Conservation (phyloP, 2,329 filamentous ascomycete genomes). For the Colletotrichum lindemuthianum region DNA sequence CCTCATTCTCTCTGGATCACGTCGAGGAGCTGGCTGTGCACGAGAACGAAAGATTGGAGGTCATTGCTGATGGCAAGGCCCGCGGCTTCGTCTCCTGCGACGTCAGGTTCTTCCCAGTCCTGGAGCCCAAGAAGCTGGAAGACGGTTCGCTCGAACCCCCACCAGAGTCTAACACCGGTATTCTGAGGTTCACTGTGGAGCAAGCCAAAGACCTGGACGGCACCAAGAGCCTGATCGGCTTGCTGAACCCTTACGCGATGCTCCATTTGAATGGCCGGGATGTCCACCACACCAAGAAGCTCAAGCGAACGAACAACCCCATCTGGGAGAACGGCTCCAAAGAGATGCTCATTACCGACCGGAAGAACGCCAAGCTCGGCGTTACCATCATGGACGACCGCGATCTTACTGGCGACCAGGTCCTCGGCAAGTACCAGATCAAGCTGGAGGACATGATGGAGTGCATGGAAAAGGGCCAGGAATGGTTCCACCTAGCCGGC, state of each 20-base stretch:
- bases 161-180: constrained; percentile 92
- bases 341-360: constrained; percentile 94
- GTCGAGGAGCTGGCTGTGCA: constrained; percentile 80
- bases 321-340: constrained; percentile 95
- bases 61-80: constrained; percentile 84
- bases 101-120: constrained; percentile 93
- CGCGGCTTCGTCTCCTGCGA: constrained; percentile 84
- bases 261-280: constrained; percentile 93
- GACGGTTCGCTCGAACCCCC: constrained; percentile 83
- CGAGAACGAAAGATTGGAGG: constrained; percentile 86
- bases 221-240: constrained; percentile 89
- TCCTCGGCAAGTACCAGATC: constrained; percentile 93
- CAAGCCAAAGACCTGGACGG: constrained; percentile 96
- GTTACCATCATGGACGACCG: constrained; percentile 96
- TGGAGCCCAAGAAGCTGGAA: constrained; percentile 75
- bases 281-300: constrained; percentile 86
- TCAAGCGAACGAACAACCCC: constrained; percentile 97
- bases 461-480: constrained; percentile 89
- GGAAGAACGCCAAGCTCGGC: constrained; percentile 88
- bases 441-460: constrained; percentile 94
- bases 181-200: constrained; percentile 91
- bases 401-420: constrained; percentile 82
- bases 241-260: constrained; percentile 89
- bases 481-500: constrained; percentile 92
- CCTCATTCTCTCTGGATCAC: constrained; percentile 85